Base-by-base conservation (phyloP, 768 basidiomycete genomes). In the Lactifluus volemus region DNA sequence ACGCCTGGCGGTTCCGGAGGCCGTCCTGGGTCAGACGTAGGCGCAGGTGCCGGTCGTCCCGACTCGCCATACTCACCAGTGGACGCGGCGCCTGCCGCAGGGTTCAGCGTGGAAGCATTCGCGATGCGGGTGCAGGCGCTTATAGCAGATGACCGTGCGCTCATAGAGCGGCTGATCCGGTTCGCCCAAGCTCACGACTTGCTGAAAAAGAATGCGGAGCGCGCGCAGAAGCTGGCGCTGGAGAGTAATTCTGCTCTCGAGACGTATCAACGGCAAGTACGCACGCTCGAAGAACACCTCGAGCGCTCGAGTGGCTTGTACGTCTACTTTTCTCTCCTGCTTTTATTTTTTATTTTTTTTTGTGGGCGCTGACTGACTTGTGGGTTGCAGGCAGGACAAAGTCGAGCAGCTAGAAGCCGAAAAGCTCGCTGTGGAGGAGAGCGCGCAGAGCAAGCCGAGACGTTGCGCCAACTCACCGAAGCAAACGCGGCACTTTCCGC, bases 171-270 rank as follows among this genome's bases (percentile, higher is more conserved):
- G 36, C 75, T 94, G 42, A 76, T 92, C 53, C 83, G 91, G 29
- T 89, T 92, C 67, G 93, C 90, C 2, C 86, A 91, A 72, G 90
- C 92, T 53, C 88, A 95, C 61, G 93, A 96, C 65, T 69, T 95
- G 65, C 79, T 96, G 63, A 96, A 93, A 80, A 89, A 86, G 75
- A 94, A 93, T 69, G 92, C 92, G 19, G 92, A 92, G 68, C 79
- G 92, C 52, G 93, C 92, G 21, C 89, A 94, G 77, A 92, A 92
- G 73, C 79, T 96, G 32, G 89, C 91, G 4, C 85, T 88, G 71
- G 93, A 94, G 53, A 89, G 87, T 44, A 85, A 83, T 61, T 72
- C 69, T 19, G 90, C 87, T 29, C 73, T 97, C 45, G 91, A 92
- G 76, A 92, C 87, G 17, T 96, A 97, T 69, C 90, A 96, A 76